Percentiles rank a stretch among this genome's conserved stretches.
phyloP scores from a whole-genome alignment of 306 rosid genomes.

The Comarum palustre region DNA sequence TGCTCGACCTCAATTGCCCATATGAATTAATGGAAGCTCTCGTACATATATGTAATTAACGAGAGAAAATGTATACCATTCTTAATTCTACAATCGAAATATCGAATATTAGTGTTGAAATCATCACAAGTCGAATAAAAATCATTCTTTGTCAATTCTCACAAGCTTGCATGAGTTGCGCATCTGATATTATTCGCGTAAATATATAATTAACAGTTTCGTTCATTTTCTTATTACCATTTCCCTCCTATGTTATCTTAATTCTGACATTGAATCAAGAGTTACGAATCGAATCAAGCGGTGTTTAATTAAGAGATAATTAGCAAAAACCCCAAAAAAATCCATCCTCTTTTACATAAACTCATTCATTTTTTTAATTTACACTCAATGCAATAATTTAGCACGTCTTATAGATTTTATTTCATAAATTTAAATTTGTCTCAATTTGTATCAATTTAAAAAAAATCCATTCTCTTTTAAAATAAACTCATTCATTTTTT shows the following conservation, averaged over 20 bases:
- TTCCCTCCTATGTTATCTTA: background rate
- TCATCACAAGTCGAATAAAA: background rate
- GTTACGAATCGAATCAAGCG: background rate
- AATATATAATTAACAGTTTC: background rate
- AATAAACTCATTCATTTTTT: no score
- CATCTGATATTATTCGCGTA: background rate
- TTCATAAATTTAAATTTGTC: no score
- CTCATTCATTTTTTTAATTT: no score
- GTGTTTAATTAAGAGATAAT: no score
- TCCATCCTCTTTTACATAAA: no score
- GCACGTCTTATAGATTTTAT: no score
- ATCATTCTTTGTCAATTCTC: background rate
- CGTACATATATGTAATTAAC: background rate
- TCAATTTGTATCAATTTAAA: no score
- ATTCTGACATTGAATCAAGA: background rate
- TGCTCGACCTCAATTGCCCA: background rate
- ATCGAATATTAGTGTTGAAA: background rate
- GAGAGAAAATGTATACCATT: background rate
- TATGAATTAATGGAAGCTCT: background rate
- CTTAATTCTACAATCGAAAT: background rate
- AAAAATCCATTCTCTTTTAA: no score
- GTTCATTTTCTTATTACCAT: background rate
- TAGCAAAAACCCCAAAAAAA: no score
- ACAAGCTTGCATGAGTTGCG: background rate
- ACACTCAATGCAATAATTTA: no score